These are phyloP conservation scores for Toxoplasma gondii DNA, from an alignment of 169 alveolate species.

Conservation along the genomic window DNA sequence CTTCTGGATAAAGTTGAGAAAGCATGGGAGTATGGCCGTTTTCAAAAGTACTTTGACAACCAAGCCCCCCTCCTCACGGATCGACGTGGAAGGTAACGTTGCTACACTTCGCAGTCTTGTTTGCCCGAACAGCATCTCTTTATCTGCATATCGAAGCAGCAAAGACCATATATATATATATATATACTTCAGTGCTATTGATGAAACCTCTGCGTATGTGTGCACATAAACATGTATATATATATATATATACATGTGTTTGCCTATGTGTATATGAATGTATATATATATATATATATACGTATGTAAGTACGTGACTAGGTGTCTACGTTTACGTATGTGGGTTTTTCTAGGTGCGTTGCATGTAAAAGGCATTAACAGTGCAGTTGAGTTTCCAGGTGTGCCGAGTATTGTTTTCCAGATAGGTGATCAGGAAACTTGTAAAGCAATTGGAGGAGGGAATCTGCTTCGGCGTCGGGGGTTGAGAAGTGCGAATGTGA, in stretches of 20 bases:
- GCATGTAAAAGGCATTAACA: too few relatives aligned
- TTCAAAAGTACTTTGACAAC: constrained; percentile 73
- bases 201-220: not conserved
- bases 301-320: not conserved
- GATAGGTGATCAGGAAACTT: too few relatives aligned
- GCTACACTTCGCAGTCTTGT: too few relatives aligned
- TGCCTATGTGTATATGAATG: not conserved
- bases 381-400: too few relatives aligned
- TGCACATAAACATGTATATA: not conserved
- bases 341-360: too few relatives aligned
- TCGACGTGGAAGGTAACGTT: constrained; percentile 52
- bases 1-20: constrained; percentile 79
- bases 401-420: too few relatives aligned
- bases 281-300: not conserved
- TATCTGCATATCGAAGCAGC: not conserved
- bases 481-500: too few relatives aligned
- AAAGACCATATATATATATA: not conserved
- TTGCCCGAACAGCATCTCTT: too few relatives aligned
- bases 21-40: constrained; percentile 86
- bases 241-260: not conserved
- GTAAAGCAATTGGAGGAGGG: too few relatives aligned
- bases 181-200: not conserved
- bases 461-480: too few relatives aligned
- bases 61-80: constrained; percentile 62
- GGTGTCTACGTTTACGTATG: too few relatives aligned